Evolutionary conservation across 2,329 filamentous ascomycete species (phyloP), one percentile per base, ranked within the genome.

Genomic region (Ilyonectria mors-panacis): DNA sequence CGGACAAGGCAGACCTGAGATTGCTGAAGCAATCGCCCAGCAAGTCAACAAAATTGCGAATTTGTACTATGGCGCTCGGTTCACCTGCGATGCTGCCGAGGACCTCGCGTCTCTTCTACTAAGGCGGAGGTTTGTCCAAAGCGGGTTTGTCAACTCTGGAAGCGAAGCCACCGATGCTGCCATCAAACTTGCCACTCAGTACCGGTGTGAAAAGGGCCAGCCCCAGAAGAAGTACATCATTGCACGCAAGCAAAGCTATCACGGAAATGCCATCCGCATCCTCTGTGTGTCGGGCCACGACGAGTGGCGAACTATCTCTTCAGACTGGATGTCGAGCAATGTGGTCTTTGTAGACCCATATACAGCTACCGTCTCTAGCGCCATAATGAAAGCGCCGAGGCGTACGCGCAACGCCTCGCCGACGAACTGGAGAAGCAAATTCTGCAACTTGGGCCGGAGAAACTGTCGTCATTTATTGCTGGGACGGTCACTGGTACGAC

Each of bases 241-340:
- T n/a, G 77, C 81, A 0, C 75, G 85, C 3, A 76, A 78, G 21
- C 83, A 85, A 67, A 80, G 77, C 5, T 87, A 87, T 65, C 86
- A 88, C 71, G 85, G 86, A 6, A 86, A 84, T 64, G 87, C 85
- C 0, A 77, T 86, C 12, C 85, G 84, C 0, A 77, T 84, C 1
- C 78, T 87, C 59, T 81, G 79, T 7, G 75, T 85, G 2, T 82
- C 82, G 35, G 68, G 68, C 2, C 65, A 73, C 21, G 39, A 64
- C 28, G 65, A 63, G 21, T 57, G 70, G 2, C 58, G 65, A 8
- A 48, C 56, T 2, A 67, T 73, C 21, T 70, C 69, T 39, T 33
- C 48, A 10, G n/a, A 61, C 23, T 73, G 63, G 67, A 23, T 73
- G 33, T 67, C 68, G 1, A 15, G 33, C 44, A 66, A 66, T 48